Base-by-base conservation (phyloP, 345 rosid genomes). In the Sonneratia alba region DNA sequence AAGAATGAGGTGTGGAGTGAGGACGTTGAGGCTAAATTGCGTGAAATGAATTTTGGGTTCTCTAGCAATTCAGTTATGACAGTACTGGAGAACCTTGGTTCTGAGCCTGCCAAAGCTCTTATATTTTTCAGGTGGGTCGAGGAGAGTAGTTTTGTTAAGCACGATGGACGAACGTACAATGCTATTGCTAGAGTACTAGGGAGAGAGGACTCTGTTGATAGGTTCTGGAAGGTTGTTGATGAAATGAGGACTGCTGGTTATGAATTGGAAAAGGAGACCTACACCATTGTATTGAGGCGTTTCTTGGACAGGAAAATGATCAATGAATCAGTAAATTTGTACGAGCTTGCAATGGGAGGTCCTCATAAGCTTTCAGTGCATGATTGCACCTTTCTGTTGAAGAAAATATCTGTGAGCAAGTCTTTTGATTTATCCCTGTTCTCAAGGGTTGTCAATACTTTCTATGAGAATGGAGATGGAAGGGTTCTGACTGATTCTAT, bases 111-210 rank as follows among this genome's bases (percentile, higher is more conserved):
- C 45, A 91, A 94, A 84, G 91, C 92, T 1, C 79, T 91, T 78
- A 77, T 89, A 72, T 87, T 87, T 73, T 94, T 94, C 73, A 75
- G 97, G 79, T 94, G 98, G 98, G 68, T 84, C 27, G 84, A 88
- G 82, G 97, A 91, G 80, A 73, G 83, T 82, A 84, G 82, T 48
- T 69, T 82, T 38, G 79, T 75, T 75, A 85, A 83, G 80, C 95
- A 84, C 66, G 86, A 88, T 77, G 83, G 78, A 74, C 51, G 63
- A 61, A 94, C 85, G 16, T 91, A 87, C 73, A 94, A 94, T 85
- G 86, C 88, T 36, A 74, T 94, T 70, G 93, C 93, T 8, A 80
- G 82, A 75, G 82, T 89, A 67, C 78, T 94, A 77, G 97, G 97
- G 36, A 87, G 85, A 72, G 92, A 87, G 74, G 96, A 90, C 57